Percentiles rank a stretch among this genome's conserved stretches.
These are phyloP conservation scores for Stephania japonica DNA, from an alignment of 164 flowering plant genomes.

Conservation along the genomic window DNA sequence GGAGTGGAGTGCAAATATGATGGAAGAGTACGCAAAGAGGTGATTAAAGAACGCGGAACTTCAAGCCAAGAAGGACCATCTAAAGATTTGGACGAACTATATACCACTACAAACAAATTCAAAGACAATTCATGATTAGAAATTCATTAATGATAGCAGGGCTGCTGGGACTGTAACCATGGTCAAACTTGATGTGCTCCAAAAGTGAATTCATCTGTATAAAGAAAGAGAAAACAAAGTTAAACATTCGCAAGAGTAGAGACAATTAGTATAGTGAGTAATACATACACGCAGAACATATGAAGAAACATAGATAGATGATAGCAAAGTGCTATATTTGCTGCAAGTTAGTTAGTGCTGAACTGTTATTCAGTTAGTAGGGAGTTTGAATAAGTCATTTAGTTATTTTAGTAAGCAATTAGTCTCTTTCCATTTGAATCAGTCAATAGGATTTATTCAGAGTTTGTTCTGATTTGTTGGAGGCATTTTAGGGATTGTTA, in stretches of 20 bases:
- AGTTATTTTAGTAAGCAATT: too few relatives aligned
- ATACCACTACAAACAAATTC: slow-evolving; percentile 86
- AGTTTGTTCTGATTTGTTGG: too few relatives aligned
- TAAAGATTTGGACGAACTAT: slow-evolving; percentile 83
- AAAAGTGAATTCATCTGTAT: slow-evolving; percentile 52
- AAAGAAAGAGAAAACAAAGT: background rate
- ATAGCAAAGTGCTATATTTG: too few relatives aligned
- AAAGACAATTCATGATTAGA: slow-evolving; percentile 90
- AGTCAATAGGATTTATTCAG: too few relatives aligned
- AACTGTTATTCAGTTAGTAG: too few relatives aligned
- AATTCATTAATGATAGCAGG: slow-evolving; percentile 72
- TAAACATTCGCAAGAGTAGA: background rate
- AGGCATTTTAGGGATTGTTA: too few relatives aligned
- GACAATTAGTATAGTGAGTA: background rate
- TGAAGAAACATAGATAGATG: too few relatives aligned
- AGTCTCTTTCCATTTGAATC: too few relatives aligned
- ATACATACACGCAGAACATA: slow-evolving; percentile 66
- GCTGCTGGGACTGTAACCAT: slow-evolving; percentile 96
- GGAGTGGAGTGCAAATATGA: slow-evolving; percentile 95
- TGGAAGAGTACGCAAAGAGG: slow-evolving; percentile 86
- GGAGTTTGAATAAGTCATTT: too few relatives aligned
- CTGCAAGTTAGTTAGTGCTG: too few relatives aligned
- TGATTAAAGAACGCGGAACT: slow-evolving; percentile 77
- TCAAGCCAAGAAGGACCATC: slow-evolving; percentile 67
- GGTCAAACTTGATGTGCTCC: slow-evolving; percentile 88